Evolutionary conservation across 139 green algal species (phyloP).

Genomic region (Chlamydomonas sp.): DNA sequence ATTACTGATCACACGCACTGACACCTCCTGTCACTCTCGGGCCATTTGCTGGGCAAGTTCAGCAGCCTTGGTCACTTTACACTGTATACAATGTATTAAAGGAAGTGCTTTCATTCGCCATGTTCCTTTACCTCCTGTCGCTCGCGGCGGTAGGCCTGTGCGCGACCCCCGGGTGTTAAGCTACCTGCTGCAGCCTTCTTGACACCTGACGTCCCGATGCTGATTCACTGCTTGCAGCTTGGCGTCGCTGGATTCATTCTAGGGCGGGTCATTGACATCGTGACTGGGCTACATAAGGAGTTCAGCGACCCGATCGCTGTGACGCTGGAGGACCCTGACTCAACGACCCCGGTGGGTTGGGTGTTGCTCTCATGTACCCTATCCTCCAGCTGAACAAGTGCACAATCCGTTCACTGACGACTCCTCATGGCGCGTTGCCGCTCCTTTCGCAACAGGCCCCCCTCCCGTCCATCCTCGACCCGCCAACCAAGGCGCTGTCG

Average conservation of each 20-base stretch:
- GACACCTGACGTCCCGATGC: no score
- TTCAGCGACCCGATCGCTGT: slow-evolving; percentile 15
- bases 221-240: not conserved
- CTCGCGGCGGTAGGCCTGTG: no score
- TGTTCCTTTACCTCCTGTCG: no score
- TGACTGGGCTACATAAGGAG: slow-evolving; percentile 19
- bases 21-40: no score
- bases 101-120: no score
- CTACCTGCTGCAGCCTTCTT: no score
- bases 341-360: slow-evolving; percentile 40
- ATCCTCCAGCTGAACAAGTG: not conserved
- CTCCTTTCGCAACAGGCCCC: slow-evolving; percentile 49
- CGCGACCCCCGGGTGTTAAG: no score
- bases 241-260: not conserved
- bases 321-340: slow-evolving; percentile 55
- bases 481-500: slow-evolving; percentile 78
- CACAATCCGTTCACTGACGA: not conserved
- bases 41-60: no score
- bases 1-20: no score
- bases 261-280: slow-evolving; percentile 3
- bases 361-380: not conserved
- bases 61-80: no score
- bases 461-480: slow-evolving; percentile 70
- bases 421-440: not conserved
- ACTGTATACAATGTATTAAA: no score